Evolutionary conservation across 2,329 filamentous ascomycete genomes (phyloP), one percentile per base, ranked within the genome.

Genomic region (Trichoderma semiorbis): DNA sequence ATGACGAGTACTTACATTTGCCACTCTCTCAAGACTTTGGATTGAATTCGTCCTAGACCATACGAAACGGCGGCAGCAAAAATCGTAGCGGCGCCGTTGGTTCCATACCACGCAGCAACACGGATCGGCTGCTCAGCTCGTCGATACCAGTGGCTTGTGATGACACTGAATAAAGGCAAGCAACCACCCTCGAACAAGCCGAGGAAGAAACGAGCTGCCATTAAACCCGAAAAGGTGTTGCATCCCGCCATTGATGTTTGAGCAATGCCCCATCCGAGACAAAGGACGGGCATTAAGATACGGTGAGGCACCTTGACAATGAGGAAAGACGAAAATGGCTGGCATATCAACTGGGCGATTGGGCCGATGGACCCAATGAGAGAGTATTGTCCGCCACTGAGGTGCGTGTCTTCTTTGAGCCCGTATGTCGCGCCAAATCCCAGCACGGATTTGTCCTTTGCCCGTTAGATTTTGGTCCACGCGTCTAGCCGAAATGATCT

Each of bases 101-200:
- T 90, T 5, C 87, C 83, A 74, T 92, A 92, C 90, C 90, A 92
- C n/a, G 86, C 85, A 0, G 89, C 89, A 3, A 91, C 85, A 0
- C 90, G 84, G 30, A 90, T 78, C 0, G 90, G 89, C 78, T 92
- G 90, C 75, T 92, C 89, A 53, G 80, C 79, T 1, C 82, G 78
- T 1, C 83, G 76, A 74, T 87, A 86, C 80, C 84, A 87, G 76
- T 85, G 83, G 5, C 80, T 80, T 0, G 84, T 86, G 70, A 86
- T 82, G 75, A 86, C 79, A 18, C 81, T 81, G 73, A 85, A 85
- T 0, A 85, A 78, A 0, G 85, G 85, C 14, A 86, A 78, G 60
- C 84, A 89, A 0, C 85, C 87, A 0, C 86, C 87, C 77, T 89
- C 87, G 26, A 82, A 83, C 18, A 85, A 80, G 6, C 79, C 80